Evolutionary conservation across 139 green algal species (phyloP).

Genomic region (Chlamydomonas eustigma): DNA sequence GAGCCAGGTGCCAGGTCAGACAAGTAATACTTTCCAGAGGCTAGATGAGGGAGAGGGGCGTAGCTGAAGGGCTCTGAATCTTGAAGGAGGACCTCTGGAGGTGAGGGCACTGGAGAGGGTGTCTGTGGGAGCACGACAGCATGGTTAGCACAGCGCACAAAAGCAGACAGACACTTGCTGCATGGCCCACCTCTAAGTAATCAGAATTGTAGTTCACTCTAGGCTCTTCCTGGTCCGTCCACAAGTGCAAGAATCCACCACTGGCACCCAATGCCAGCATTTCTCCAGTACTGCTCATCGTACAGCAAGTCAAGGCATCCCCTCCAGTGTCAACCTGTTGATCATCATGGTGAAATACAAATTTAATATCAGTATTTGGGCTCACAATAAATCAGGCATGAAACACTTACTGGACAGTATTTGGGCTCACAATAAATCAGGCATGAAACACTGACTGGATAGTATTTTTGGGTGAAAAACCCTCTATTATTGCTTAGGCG

Average conservation of each 20-base stretch:
- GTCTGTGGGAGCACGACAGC: too few relatives aligned
- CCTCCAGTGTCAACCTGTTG: slow-evolving; percentile 59
- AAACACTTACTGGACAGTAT: too few relatives aligned
- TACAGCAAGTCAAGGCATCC: slow-evolving; percentile 41
- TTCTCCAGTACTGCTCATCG: slow-evolving; percentile 57
- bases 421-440: too few relatives aligned
- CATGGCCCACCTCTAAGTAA: not conserved
- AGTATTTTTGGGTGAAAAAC: too few relatives aligned
- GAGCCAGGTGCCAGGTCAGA: slow-evolving; percentile 45
- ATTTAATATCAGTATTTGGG: too few relatives aligned
- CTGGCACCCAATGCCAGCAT: slow-evolving; percentile 63
- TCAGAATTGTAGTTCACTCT: not conserved
- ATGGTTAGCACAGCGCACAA: too few relatives aligned
- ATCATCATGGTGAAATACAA: too few relatives aligned
- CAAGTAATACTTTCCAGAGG: slow-evolving; percentile 36
- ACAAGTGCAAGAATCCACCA: slow-evolving; percentile 80
- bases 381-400: too few relatives aligned
- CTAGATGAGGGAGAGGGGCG: slow-evolving; percentile 18
- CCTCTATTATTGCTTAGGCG: too few relatives aligned
- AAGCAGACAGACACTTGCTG: too few relatives aligned
- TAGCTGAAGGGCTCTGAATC: not conserved
- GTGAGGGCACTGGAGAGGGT: too few relatives aligned
- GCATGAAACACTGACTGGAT: too few relatives aligned
- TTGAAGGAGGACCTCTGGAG: not conserved
- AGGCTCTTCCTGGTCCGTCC: slow-evolving; percentile 34